These are phyloP conservation scores for Globisporangium nunn DNA, from an alignment of 352 stramenopile species.

Conservation along the genomic window DNA sequence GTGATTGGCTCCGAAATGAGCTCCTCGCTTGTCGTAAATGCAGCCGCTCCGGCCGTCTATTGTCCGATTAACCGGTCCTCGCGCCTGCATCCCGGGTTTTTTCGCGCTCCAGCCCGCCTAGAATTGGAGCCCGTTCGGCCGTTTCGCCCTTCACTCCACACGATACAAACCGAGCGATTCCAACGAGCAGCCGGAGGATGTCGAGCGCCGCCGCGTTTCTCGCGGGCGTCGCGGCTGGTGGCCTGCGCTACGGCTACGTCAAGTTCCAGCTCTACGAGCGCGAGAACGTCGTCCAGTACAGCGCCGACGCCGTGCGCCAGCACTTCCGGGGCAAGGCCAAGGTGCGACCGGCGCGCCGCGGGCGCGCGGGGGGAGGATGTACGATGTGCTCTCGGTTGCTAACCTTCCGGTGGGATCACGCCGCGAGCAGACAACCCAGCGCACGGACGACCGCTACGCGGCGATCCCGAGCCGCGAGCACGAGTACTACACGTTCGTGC, in stretches of 20 bases:
- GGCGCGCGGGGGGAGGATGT: no score
- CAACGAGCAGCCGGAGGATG: conserved; percentile 19
- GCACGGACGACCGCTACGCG: conserved; percentile 47
- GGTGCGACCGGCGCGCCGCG: conserved; percentile 10
- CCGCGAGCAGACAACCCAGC: conserved; percentile 5
- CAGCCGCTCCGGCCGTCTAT: conserved; percentile 3
- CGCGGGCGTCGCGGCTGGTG: conserved; percentile 50
- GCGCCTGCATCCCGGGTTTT: no score
- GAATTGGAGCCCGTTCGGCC: no score
- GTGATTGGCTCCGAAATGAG: neutral
- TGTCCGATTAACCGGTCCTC: no score
- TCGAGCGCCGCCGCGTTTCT: conserved; percentile 63
- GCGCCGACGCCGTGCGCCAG: conserved; percentile 51
- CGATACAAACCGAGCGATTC: neutral
- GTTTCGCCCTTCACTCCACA: neutral
- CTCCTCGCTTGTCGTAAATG: neutral
- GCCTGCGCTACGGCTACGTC: conserved; percentile 54
- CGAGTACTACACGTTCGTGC: conserved; percentile 76
- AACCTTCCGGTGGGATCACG: no score
- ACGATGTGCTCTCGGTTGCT: neutral
- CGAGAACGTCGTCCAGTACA: conserved; percentile 66
- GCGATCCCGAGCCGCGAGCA: conserved; percentile 62
- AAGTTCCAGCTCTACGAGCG: conserved; percentile 70
- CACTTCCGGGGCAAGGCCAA: conserved; percentile 34
- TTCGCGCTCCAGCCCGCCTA: no score